phyloP scores from a whole-genome alignment of 2,329 filamentous ascomycete genomes.

The Podosphaera xanthii region DNA sequence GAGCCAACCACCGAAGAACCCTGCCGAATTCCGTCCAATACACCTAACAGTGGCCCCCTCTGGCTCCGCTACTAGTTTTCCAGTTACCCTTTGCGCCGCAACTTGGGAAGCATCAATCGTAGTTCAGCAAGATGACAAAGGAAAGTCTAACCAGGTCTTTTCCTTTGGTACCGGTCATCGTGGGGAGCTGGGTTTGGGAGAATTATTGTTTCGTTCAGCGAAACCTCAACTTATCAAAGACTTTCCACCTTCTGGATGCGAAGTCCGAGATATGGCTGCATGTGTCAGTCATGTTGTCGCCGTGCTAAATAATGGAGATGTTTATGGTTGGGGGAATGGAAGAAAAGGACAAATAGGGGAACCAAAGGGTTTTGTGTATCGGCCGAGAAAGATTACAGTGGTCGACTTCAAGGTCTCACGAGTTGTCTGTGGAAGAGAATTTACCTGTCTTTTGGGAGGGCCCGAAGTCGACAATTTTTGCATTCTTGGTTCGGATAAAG shows the following conservation, averaged over 20 bases:
- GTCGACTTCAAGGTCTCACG: slow-evolving; percentile 37
- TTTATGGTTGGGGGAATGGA: slow-evolving; percentile 74
- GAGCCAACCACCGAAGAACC: slow-evolving; percentile 1
- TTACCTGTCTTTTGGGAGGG: slow-evolving; percentile 48
- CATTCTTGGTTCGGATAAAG: slow-evolving; percentile 58
- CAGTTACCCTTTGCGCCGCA: slow-evolving; percentile 32
- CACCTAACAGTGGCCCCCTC: slow-evolving; percentile 6
- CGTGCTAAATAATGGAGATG: slow-evolving; percentile 50
- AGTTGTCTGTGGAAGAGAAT: slow-evolving; percentile 64
- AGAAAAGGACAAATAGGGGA: slow-evolving; percentile 65
- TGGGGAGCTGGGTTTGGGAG: slow-evolving; percentile 49
- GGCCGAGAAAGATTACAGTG: slow-evolving; percentile 36
- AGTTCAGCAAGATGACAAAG: slow-evolving; percentile 24
- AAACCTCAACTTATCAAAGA: slow-evolving; percentile 27
- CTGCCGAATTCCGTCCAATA: slow-evolving; percentile 8
- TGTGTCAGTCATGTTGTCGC: slow-evolving; percentile 58
- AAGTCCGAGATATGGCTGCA: slow-evolving; percentile 43
- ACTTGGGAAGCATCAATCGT: slow-evolving; percentile 59
- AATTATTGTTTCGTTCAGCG: slow-evolving; percentile 25
- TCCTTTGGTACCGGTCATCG: slow-evolving; percentile 42
- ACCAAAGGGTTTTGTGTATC: slow-evolving; percentile 27
- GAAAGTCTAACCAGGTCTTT: slow-evolving; percentile 28
- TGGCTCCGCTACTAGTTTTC: slow-evolving; percentile 8
- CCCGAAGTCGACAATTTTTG: slow-evolving; percentile 32
- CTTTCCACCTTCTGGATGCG: slow-evolving; percentile 38